Conservation (phyloP, 106 monocot species). For the Ottelia alismoides region DNA sequence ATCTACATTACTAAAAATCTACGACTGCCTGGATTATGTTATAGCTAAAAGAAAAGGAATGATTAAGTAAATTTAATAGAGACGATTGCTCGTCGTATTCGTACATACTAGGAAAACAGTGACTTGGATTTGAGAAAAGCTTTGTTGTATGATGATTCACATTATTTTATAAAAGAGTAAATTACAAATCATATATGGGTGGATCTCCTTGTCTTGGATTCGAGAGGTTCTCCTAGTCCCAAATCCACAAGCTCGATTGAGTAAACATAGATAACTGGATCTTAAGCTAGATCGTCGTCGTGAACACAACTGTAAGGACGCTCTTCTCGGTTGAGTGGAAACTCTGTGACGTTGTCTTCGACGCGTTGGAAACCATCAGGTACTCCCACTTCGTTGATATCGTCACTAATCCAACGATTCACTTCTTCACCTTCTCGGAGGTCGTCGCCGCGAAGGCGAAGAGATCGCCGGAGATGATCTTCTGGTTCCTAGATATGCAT, state of each 20-base stretch:
- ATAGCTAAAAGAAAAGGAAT: no score
- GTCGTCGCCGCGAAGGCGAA: constrained; percentile 15
- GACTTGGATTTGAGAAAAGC: no score
- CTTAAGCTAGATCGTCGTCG: constrained; percentile 27
- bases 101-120: no score
- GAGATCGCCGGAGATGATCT: constrained; percentile 39
- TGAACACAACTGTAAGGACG: constrained; percentile 12
- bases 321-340: constrained; percentile 37
- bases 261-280: constrained; percentile 32
- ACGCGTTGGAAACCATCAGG: constrained; percentile 16
- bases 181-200: no score
- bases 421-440: constrained; percentile 33
- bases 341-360: constrained; percentile 37
- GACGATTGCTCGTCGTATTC: no score
- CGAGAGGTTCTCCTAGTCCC: constrained; percentile 9
- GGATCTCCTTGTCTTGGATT: constrained; percentile 37
- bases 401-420: constrained; percentile 20
- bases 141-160: no score
- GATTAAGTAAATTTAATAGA: no score
- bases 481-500: constrained; percentile 48
- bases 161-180: no score
- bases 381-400: constrained; percentile 33
- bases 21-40: no score
- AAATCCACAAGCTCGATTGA: constrained; percentile 40
- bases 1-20: no score